Evolutionary conservation across 139 green algal species (phyloP).

Genomic region (Chlorella ohadii): DNA sequence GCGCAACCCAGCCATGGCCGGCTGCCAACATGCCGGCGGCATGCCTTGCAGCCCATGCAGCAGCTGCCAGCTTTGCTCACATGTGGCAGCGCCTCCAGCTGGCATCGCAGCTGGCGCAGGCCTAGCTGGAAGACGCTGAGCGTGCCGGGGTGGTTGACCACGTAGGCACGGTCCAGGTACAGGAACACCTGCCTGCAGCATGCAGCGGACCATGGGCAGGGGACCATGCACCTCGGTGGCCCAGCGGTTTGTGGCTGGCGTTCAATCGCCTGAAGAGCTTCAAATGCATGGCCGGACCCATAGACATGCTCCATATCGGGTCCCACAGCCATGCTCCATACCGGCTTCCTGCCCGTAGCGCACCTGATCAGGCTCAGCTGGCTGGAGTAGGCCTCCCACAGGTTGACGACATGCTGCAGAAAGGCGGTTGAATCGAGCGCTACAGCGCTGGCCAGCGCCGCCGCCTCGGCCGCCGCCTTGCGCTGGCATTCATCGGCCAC

Average conservation of each 20-base stretch:
- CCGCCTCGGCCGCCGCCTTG: conserved; percentile 13
- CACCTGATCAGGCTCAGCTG: conserved; percentile 85
- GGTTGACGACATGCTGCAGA: conserved; percentile 72
- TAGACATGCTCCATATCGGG: not conserved
- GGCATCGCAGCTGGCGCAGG: conserved; percentile 60
- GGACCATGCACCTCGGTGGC: not conserved
- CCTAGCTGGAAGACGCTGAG: conserved; percentile 96
- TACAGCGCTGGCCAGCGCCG: not conserved
- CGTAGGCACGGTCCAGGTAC: conserved; percentile 96
- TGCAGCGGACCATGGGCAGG: not conserved
- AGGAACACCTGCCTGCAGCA: conserved; percentile 89
- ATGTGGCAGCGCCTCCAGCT: conserved; percentile 27
- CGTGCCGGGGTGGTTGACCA: conserved; percentile 65
- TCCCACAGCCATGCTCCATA: not conserved
- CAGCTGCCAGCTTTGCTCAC: too few species aligned
- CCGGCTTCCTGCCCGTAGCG: too few species aligned
- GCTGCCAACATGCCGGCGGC: too few species aligned
- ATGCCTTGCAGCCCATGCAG: too few species aligned
- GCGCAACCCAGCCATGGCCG: not conserved
- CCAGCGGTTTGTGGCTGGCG: too few species aligned
- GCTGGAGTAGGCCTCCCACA: conserved; percentile 85
- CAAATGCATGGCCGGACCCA: not conserved
- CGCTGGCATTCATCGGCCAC: not conserved
- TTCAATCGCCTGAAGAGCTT: too few species aligned
- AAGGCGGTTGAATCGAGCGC: conserved; percentile 60